Evolutionary conservation across 2,329 filamentous ascomycete genomes (phyloP).

Genomic region (Fusarium falciforme): DNA sequence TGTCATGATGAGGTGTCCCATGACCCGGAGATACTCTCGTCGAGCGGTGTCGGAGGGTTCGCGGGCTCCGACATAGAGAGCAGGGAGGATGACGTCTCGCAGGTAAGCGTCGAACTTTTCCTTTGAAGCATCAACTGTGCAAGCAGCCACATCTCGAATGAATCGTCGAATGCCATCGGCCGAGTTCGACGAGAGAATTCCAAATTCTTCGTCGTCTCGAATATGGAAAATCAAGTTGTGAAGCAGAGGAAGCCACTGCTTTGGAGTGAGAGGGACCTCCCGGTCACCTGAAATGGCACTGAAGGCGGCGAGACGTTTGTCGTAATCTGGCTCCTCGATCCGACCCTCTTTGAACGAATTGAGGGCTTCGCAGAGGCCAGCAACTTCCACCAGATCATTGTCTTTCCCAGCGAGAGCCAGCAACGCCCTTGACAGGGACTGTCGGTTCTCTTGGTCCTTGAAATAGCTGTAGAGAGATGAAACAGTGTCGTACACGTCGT

Average conservation of each 20-base stretch:
- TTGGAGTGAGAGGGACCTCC: conserved; percentile 69
- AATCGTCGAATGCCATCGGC: conserved; percentile 84
- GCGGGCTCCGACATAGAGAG: conserved; percentile 79
- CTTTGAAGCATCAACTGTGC: conserved; percentile 47
- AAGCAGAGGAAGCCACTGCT: conserved; percentile 88
- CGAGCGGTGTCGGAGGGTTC: conserved; percentile 87
- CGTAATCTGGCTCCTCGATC: conserved; percentile 90
- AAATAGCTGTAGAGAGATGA: conserved; percentile 91
- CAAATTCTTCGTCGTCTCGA: conserved; percentile 86
- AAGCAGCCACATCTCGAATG: conserved; percentile 70
- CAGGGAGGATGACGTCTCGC: conserved; percentile 74
- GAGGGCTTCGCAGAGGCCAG: conserved; percentile 78
- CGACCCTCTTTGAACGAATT: conserved; percentile 81
- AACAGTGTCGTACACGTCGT: conserved; percentile 77
- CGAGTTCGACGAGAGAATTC: conserved; percentile 82
- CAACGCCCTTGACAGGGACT: conserved; percentile 79
- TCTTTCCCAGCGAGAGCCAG: conserved; percentile 76
- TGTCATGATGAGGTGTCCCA: conserved; percentile 80
- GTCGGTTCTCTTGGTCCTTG: conserved; percentile 81
- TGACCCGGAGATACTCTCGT: conserved; percentile 81
- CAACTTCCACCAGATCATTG: conserved; percentile 69
- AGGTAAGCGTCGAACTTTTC: conserved; percentile 68
- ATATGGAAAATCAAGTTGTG: conserved; percentile 93
- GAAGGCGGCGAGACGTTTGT: conserved; percentile 82
- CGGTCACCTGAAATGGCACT: conserved; percentile 73